Evolutionary conservation across 805 yeast species (phyloP).

Genomic region (Ogataea methanolica): DNA sequence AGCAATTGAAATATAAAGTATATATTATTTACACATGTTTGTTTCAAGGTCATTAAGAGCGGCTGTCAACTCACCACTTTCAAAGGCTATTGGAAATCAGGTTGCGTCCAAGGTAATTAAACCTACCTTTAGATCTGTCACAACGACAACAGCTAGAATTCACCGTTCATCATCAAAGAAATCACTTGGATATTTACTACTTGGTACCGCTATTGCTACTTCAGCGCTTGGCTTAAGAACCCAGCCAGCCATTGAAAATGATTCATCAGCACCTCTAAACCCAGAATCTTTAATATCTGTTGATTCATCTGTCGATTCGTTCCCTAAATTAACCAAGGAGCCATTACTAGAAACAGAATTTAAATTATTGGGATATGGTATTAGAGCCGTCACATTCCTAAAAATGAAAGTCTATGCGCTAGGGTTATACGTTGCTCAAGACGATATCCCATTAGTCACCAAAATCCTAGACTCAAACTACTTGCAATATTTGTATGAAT

Average conservation of each 20-base stretch:
- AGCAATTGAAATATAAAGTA: no score
- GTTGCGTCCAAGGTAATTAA: no score
- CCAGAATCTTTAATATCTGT: conserved; percentile 17
- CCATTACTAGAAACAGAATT: conserved; percentile 30
- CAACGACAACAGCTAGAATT: no score
- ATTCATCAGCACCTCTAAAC: conserved; percentile 7
- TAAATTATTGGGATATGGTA: conserved; percentile 72
- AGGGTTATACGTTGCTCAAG: conserved; percentile 70
- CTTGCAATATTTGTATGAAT: conserved; percentile 30
- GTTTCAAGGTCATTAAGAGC: no score
- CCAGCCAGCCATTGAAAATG: conserved; percentile 1
- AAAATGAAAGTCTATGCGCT: conserved; percentile 81
- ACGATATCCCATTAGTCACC: conserved; percentile 43
- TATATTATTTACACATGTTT: no score
- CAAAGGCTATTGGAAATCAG: no score
- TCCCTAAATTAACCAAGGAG: conserved; percentile 20
- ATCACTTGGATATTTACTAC: no score
- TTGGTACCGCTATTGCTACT: no score
- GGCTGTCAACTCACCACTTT: no score
- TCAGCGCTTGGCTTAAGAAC: no score
- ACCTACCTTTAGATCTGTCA: no score
- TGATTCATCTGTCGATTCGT: conserved; percentile 24
- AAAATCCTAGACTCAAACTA: conserved; percentile 40
- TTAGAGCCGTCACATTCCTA: conserved; percentile 77
- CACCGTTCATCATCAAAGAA: no score